Evolutionary conservation across 768 basidiomycete genomes (phyloP).

Genomic region (Arthromyces matolae): DNA sequence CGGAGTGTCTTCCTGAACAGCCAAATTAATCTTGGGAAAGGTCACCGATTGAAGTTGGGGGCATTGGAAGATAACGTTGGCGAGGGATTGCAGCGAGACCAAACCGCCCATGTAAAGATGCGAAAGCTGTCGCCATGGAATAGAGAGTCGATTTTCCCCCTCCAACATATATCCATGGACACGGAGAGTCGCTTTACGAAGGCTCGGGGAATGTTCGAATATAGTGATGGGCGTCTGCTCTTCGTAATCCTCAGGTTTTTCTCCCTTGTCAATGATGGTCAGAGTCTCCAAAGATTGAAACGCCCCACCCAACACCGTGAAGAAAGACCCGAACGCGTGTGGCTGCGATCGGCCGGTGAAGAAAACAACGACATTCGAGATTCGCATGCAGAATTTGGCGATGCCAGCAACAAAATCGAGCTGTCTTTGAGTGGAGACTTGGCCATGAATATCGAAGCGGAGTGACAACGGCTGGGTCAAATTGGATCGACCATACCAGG

Average conservation of each 20-base stretch:
- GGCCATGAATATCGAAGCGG: not conserved
- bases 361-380: not conserved
- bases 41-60: not conserved
- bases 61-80: not conserved
- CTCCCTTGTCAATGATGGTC: not conserved
- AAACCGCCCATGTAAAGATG: not conserved
- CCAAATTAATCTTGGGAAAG: not conserved
- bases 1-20: not conserved
- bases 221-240: not conserved
- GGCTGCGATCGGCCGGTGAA: not conserved
- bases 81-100: not conserved
- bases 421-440: no score
- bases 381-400: not conserved
- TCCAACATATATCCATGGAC: not conserved
- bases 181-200: not conserved
- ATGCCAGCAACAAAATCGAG: not conserved
- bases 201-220: not conserved
- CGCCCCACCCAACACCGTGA: not conserved
- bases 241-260: no score
- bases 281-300: not conserved
- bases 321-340: not conserved
- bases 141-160: not conserved
- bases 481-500: constrained; percentile 1
- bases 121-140: constrained; percentile 4
- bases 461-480: not conserved